Evolutionary conservation across 1,139 yeast genomes (phyloP).

Genomic region (Debaryomycetaceae sp.): DNA sequence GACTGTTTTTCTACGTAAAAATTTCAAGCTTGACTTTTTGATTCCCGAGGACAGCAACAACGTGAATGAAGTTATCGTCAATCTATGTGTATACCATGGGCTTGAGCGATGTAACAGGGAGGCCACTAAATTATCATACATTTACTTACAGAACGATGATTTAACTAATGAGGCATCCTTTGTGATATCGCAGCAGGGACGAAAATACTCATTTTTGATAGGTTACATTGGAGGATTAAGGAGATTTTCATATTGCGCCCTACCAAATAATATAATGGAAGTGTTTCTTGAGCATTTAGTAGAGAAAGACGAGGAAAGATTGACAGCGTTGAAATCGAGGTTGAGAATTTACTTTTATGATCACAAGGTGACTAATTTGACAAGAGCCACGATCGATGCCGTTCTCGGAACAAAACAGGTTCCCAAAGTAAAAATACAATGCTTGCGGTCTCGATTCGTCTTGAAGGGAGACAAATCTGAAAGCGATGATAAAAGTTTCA

Average conservation of each 20-base stretch:
- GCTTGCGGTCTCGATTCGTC: conserved; percentile 49
- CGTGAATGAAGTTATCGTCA: conserved; percentile 32
- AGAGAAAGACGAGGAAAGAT: conserved; percentile 16
- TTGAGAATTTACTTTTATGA: conserved; percentile 23
- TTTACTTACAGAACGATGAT: conserved; percentile 19
- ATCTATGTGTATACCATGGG: conserved; percentile 34
- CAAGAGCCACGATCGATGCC: conserved; percentile 52
- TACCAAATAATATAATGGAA: conserved; percentile 33
- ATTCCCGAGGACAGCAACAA: conserved; percentile 35
- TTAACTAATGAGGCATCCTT: conserved; percentile 29
- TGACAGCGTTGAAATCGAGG: conserved; percentile 12
- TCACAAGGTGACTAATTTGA: conserved; percentile 30
- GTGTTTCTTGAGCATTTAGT: conserved; percentile 25
- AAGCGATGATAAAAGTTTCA: conserved; percentile 6
- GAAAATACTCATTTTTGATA: conserved; percentile 26
- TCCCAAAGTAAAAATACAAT: conserved; percentile 44
- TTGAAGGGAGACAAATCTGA: conserved; percentile 19
- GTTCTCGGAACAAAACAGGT: conserved; percentile 44
- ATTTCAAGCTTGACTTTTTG: conserved; percentile 33
- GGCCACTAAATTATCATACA: conserved; percentile 12
- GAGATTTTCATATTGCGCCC: conserved; percentile 36
- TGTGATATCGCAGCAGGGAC: conserved; percentile 27
- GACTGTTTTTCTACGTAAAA: conserved; percentile 30
- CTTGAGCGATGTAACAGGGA: conserved; percentile 19
- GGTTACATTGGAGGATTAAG: conserved; percentile 43